Evolutionary conservation across 2,329 filamentous ascomycete genomes (phyloP), one percentile per base, ranked within the genome.

Genomic region (Fusarium siculi): DNA sequence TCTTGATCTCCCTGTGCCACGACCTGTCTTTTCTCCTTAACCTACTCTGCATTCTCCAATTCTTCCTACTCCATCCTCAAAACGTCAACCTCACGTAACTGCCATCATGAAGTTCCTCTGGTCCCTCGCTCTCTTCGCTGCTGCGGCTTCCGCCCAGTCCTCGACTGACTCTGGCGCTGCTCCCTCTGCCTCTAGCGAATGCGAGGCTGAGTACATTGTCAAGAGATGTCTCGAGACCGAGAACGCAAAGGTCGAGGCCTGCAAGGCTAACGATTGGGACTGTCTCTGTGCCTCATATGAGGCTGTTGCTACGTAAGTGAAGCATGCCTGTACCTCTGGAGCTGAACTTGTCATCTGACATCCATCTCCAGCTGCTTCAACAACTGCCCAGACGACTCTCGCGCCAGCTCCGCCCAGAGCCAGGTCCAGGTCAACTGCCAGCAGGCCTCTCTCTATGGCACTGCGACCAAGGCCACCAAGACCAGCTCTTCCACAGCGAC

Each of bases 311-410:
- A 87, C 85, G 85, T 87, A 78, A 69, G 84, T 81, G 32, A 37
- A 50, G 42, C 23, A 25, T n/a, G 19, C 21, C 34, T 30, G 23
- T 34, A 58, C 21, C 6, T n/a, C 47, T 15, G 18, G 10, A 53
- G 47, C 14, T n/a, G 34, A 37, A 18, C 19, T 30, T 21, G 8
- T 36, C 50, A 23, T 52, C 63, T 63, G 63, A 70, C 64, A 68
- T 46, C 54, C 28, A 28, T 25, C 18, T 19, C 15, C 63, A 86
- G 85, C 69, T 88, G 87, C 85, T 88, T 84, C 82, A 87, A 87
- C 83, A 88, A 88, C 84, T 88, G 87, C 82, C 87, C 87, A 77
- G 81, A 85, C 75, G 86, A 88, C 79, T 4, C 77, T 56, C 81
- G 84, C 50, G 80, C 76, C 68, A 60, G 74, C 58, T 60, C 77